Percentiles rank a stretch among this genome's conserved stretches.
These are phyloP conservation scores for Apophysomyces sp. DNA, from an alignment of 371 early-diverging fungal genomes.

Conservation along the genomic window DNA sequence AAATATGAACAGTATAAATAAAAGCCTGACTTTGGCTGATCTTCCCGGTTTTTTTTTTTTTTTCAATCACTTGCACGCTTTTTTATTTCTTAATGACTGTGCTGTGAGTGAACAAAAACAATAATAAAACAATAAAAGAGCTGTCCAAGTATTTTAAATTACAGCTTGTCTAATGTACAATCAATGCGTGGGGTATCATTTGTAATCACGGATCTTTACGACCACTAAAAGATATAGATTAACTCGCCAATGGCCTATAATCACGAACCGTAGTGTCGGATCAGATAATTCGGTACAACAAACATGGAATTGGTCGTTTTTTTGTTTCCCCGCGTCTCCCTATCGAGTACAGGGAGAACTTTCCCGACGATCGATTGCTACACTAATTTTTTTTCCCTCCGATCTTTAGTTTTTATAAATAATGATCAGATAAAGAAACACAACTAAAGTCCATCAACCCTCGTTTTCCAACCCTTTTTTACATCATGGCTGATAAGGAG, in stretches of 20 bases:
- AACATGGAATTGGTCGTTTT: not conserved
- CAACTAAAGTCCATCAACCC: not conserved
- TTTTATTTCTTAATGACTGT: not conserved
- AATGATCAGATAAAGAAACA: not conserved
- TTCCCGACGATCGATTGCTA: not conserved
- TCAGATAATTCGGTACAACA: not conserved
- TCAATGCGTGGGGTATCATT: too few species aligned
- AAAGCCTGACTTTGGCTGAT: not conserved
- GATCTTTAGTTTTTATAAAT: not conserved
- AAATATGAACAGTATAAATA: not conserved
- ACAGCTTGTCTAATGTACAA: too few species aligned
- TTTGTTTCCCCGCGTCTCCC: not conserved
- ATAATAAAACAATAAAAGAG: not conserved
- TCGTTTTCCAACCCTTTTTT: not conserved
- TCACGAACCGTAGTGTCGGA: not conserved
- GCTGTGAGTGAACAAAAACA: not conserved
- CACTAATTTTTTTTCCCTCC: not conserved
- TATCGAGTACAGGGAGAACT: not conserved
- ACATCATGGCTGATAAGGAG: not conserved
- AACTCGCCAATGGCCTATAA: too few species aligned
- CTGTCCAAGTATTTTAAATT: not conserved
- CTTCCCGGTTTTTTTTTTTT: not conserved
- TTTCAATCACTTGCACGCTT: not conserved
- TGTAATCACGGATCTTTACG: too few species aligned
- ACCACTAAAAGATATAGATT: too few species aligned